These are phyloP conservation scores for Zygotorulaspora sp. DNA, from an alignment of 805 yeast genomes.

Conservation along the genomic window DNA sequence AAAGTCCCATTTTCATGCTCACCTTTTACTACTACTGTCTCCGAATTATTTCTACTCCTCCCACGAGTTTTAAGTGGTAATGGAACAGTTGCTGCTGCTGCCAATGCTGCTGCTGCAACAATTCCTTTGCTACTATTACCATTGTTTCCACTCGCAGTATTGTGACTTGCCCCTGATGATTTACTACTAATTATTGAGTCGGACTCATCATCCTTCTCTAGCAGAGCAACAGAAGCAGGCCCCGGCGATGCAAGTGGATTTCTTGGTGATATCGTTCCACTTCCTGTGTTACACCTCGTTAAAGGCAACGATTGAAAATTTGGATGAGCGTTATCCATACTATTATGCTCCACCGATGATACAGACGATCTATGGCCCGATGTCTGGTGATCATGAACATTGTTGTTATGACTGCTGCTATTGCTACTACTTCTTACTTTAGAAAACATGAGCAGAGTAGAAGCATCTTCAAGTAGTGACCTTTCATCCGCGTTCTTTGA, in stretches of 20 bases:
- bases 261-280: slow-evolving; percentile 14
- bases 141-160: not conserved
- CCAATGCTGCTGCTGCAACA: slow-evolving; percentile 79
- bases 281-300: slow-evolving; percentile 11
- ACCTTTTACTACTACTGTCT: slow-evolving; percentile 2
- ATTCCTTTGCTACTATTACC: slow-evolving; percentile 41
- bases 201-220: slow-evolving; percentile 19
- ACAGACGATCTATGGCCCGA: slow-evolving; percentile 3
- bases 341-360: slow-evolving; percentile 22
- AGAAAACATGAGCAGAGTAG: slow-evolving; percentile 57
- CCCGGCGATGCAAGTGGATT: slow-evolving; percentile 41
- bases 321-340: slow-evolving; percentile 20
- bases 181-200: not conserved
- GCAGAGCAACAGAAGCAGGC: slow-evolving; percentile 42
- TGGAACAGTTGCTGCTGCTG: slow-evolving; percentile 77
- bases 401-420: slow-evolving; percentile 3
- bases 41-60: slow-evolving; percentile 7
- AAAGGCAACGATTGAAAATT: slow-evolving; percentile 17
- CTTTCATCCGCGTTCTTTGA: slow-evolving; percentile 13
- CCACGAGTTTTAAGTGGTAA: slow-evolving; percentile 42
- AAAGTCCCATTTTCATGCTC: slow-evolving; percentile 10
- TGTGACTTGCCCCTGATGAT: slow-evolving; percentile 3
- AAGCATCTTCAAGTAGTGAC: slow-evolving; percentile 52
- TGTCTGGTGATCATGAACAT: not conserved
- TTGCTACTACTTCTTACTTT: slow-evolving; percentile 30